These are phyloP conservation scores for Platanthera guangdongensis DNA, from an alignment of 106 monocot species.

Conservation along the genomic window DNA sequence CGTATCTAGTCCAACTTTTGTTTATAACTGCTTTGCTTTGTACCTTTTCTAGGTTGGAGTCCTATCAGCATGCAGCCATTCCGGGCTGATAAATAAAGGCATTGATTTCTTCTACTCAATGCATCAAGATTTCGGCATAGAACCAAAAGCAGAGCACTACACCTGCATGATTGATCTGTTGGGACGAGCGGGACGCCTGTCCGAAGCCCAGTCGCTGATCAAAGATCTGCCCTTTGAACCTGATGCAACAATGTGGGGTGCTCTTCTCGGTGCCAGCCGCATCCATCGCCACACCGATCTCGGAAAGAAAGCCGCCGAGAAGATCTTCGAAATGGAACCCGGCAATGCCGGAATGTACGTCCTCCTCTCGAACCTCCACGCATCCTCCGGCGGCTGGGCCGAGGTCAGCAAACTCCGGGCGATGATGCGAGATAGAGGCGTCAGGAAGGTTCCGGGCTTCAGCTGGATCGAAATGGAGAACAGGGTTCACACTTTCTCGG, in stretches of 20 bases:
- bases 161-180: conserved; percentile 82
- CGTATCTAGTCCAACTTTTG: background rate
- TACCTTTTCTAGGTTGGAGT: conserved; percentile 43
- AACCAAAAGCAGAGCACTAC: conserved; percentile 56
- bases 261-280: conserved; percentile 62
- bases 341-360: conserved; percentile 75
- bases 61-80: conserved; percentile 60
- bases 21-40: background rate
- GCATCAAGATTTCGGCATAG: conserved; percentile 40
- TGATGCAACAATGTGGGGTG: conserved; percentile 78
- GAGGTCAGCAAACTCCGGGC: conserved; percentile 44
- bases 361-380: conserved; percentile 65
- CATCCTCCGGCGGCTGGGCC: conserved; percentile 44
- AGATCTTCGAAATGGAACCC: conserved; percentile 65
- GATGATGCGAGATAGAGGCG: conserved; percentile 53
- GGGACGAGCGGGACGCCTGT: conserved; percentile 50
- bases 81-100: conserved; percentile 54
- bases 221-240: conserved; percentile 51
- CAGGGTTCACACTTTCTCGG: conserved; percentile 55
- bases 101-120: conserved; percentile 49
- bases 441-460: conserved; percentile 62
- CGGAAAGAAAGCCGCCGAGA: conserved; percentile 42
- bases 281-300: conserved; percentile 44
- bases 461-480: conserved; percentile 76
- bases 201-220: conserved; percentile 46